These are phyloP conservation scores for Cryphonectria japonica DNA, from an alignment of 2,329 filamentous ascomycete species.

Conservation along the genomic window DNA sequence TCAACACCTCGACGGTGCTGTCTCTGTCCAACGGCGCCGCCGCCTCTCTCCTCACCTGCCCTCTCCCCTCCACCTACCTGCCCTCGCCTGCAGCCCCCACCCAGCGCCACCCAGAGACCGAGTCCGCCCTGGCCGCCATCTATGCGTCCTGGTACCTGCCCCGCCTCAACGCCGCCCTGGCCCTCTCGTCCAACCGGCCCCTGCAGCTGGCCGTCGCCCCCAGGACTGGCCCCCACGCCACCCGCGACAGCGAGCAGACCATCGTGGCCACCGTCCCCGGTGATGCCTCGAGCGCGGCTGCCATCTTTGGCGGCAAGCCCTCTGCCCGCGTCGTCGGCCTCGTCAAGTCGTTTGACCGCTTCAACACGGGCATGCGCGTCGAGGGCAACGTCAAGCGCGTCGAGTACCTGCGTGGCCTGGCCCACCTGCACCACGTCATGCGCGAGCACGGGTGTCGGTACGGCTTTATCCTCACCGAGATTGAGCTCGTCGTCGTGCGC, in stretches of 20 bases:
- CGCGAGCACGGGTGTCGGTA: slow-evolving; percentile 92
- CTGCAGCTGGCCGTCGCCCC: slow-evolving; percentile 55
- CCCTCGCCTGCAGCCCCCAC: slow-evolving; percentile 59
- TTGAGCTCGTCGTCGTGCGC: slow-evolving; percentile 89
- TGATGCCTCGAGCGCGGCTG: slow-evolving; percentile 58
- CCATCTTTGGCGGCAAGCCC: slow-evolving; percentile 52
- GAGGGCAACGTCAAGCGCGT: slow-evolving; percentile 84
- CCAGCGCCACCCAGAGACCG: slow-evolving; percentile 75
- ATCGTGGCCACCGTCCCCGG: slow-evolving; percentile 68
- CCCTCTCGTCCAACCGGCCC: slow-evolving; percentile 71
- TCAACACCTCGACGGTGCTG: slow-evolving; percentile 73
- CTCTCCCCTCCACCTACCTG: slow-evolving; percentile 65
- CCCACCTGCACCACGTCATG: slow-evolving; percentile 88
- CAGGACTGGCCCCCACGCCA: slow-evolving; percentile 40
- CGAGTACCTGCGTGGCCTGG: slow-evolving; percentile 83
- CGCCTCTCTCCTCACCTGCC: slow-evolving; percentile 66
- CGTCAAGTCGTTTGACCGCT: slow-evolving; percentile 90
- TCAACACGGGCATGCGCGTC: slow-evolving; percentile 92
- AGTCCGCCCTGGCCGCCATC: slow-evolving; percentile 74
- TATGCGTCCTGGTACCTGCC: slow-evolving; percentile 80
- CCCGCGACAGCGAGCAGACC: slow-evolving; percentile 46
- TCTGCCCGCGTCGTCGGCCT: slow-evolving; percentile 61
- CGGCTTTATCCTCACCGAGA: slow-evolving; percentile 95
- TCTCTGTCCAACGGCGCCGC: slow-evolving; percentile 72
- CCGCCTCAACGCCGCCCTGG: slow-evolving; percentile 84